Percentiles rank a stretch among this genome's conserved stretches.
Evolutionary conservation across 176 grass and related monocot genomes (phyloP).

Genomic region (Hsuehochloa calcarea): DNA sequence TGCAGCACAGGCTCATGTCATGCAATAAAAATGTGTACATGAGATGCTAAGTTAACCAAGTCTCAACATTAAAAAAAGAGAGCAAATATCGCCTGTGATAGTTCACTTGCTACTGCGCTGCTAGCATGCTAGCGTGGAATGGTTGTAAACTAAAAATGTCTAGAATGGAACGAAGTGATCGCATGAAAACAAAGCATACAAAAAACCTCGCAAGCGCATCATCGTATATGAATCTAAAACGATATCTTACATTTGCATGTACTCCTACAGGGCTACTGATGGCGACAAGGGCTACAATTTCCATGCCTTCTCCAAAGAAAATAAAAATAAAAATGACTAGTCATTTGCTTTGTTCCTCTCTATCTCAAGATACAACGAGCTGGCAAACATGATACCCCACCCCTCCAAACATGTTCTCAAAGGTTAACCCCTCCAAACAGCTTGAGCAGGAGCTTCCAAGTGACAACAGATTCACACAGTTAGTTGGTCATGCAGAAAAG

Average conservation of each 20-base stretch:
- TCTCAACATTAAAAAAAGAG: too few relatives aligned
- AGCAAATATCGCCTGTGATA: too few relatives aligned
- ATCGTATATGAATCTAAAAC: too few relatives aligned
- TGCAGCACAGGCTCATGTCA: too few relatives aligned
- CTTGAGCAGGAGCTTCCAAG: constrained; percentile 68
- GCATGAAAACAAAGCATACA: neutral
- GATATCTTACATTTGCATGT: too few relatives aligned
- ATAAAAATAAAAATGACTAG: too few relatives aligned
- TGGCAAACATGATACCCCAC: constrained; percentile 94
- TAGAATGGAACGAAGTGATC: neutral
- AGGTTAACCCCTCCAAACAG: constrained; percentile 67
- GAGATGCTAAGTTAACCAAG: too few relatives aligned
- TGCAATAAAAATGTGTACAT: too few relatives aligned
- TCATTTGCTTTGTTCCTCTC: too few relatives aligned
- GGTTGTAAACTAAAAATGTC: neutral
- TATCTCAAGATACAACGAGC: constrained; percentile 72
- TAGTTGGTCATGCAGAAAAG: neutral
- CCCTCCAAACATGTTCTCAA: constrained; percentile 65
- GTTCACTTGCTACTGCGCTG: neutral
- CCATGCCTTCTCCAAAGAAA: too few relatives aligned
- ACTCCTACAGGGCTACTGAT: too few relatives aligned
- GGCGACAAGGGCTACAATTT: too few relatives aligned
- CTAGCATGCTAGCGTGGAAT: neutral
- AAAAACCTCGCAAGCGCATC: neutral
- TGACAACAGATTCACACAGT: constrained; percentile 39